Base-by-base conservation (phyloP, 805 yeast genomes). In the Lipomyces anomalus region DNA sequence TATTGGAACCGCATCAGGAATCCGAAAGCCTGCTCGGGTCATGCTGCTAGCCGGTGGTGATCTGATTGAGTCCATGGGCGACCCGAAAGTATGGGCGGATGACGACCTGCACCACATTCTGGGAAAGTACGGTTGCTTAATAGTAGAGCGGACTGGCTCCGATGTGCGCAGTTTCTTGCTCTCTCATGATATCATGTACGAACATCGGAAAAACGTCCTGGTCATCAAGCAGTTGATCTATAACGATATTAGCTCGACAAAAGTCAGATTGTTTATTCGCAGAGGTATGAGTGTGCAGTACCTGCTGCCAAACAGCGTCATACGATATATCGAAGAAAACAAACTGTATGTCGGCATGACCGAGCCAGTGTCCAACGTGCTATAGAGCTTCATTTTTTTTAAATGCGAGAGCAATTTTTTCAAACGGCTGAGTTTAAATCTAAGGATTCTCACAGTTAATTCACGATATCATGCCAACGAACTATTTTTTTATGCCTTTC, bases 71-170 rank as follows among this genome's bases (percentile, higher is more conserved):
- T 82, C 94, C 36, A 92, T 92, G 97, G 98, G 98, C n/a, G 98
- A 92, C 66, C 97, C 98, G 20, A 92, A 90, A 59, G 98, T 92
- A 32, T 92, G 98, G 98, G 95, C 95, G 1, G 97, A 90, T 63
- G 82, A 76, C 47, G 98, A 92, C 66, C 72, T 92, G 58, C 95
- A 88, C 59, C 98, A 92, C 63, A 92, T 92, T 38, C 72, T 92
- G 56, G 98, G 98, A 22, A 82, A 84, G 51, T 92, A 92, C 65
- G 98, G 98, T 2, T 92, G 98, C 68, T 70, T 92, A 52, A 92
- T 92, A 40, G 96, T 92, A 20, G 98, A 92, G 70, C 75, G 98
- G 57, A 90, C 98, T 0, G 98, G 98, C 4, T 74, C 92, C 6
- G 98, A 92, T 67, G 98, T 92, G 42, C 76, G 98, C 59, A 80